These are phyloP conservation scores for Mycena chlorophos DNA, from an alignment of 768 basidiomycete species.

Conservation along the genomic window DNA sequence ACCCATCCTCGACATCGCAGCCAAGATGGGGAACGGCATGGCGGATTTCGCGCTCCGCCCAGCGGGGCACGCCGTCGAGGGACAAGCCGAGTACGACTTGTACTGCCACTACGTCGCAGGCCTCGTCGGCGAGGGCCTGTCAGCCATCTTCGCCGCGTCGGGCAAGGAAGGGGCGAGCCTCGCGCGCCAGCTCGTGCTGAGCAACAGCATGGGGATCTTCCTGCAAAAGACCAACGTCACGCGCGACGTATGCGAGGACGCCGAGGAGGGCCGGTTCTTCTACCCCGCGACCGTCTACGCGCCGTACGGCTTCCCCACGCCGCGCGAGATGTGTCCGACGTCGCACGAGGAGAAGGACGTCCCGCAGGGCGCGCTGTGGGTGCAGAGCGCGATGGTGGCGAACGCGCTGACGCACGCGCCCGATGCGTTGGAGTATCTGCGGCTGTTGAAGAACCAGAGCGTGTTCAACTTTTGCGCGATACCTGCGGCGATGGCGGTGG, in stretches of 20 bases:
- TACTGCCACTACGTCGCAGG: constrained; percentile 99
- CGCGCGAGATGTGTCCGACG: constrained; percentile 65
- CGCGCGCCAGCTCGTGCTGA: constrained; percentile 78
- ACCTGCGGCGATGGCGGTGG: constrained; percentile 93
- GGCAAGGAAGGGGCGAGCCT: constrained; percentile 78
- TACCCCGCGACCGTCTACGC: constrained; percentile 96
- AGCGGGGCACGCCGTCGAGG: constrained; percentile 79
- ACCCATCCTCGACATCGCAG: constrained; percentile 78
- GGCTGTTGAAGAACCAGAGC: constrained; percentile 82
- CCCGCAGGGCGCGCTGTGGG: constrained; percentile 71
- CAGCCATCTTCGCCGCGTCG: constrained; percentile 83
- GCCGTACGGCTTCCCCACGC: constrained; percentile 66
- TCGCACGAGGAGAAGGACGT: constrained; percentile 33
- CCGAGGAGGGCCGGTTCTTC: constrained; percentile 80
- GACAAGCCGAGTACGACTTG: constrained; percentile 86
- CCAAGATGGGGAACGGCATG: constrained; percentile 94
- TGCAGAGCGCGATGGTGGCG: constrained; percentile 84
- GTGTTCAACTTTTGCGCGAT: constrained; percentile 97
- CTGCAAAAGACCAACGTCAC: constrained; percentile 99
- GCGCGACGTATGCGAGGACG: constrained; percentile 91
- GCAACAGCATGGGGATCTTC: constrained; percentile 92
- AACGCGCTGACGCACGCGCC: constrained; percentile 83
- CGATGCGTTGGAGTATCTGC: constrained; percentile 88
- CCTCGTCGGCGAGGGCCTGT: constrained; percentile 94
- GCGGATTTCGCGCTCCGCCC: constrained; percentile 65